Evolutionary conservation across 805 yeast species (phyloP).

Genomic region (Candida patagonica): DNA sequence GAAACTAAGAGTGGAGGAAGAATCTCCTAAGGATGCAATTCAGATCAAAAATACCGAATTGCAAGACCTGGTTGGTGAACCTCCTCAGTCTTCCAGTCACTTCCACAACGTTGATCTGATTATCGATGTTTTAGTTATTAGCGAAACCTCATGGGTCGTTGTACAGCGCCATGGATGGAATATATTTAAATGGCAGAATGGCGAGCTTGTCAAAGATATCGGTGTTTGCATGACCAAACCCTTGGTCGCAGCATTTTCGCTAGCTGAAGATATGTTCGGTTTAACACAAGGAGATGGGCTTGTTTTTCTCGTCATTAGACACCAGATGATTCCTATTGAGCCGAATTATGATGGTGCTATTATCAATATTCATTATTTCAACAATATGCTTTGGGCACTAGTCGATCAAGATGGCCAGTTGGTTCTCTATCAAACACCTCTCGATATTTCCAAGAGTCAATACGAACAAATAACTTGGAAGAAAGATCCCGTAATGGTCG

Average conservation of each 20-base stretch:
- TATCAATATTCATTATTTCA: background rate
- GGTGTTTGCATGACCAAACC: conserved; percentile 9
- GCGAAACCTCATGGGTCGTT: conserved; percentile 12
- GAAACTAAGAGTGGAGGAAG: background rate
- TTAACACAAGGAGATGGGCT: conserved; percentile 8
- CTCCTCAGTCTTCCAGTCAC: background rate
- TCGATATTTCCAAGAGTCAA: background rate
- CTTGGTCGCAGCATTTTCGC: conserved; percentile 2
- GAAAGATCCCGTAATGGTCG: background rate
- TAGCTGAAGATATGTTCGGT: conserved; percentile 11
- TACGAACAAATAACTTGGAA: conserved; percentile 5
- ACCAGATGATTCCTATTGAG: conserved; percentile 11
- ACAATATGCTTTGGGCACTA: conserved; percentile 2
- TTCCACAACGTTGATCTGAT: conserved; percentile 6
- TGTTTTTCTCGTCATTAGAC: conserved; percentile 10
- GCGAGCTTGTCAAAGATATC: conserved; percentile 8
- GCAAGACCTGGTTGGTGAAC: background rate
- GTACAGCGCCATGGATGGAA: conserved; percentile 15
- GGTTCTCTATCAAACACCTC: background rate
- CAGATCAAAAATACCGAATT: background rate
- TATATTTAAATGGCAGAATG: conserved; percentile 13
- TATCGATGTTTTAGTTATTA: conserved; percentile 8
- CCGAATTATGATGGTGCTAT: conserved; percentile 3
- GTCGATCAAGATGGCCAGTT: conserved; percentile 2
- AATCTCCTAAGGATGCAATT: background rate